Evolutionary conservation across 1,284 basidiomycete genomes (phyloP).

Genomic region (Mycena citricolor): DNA sequence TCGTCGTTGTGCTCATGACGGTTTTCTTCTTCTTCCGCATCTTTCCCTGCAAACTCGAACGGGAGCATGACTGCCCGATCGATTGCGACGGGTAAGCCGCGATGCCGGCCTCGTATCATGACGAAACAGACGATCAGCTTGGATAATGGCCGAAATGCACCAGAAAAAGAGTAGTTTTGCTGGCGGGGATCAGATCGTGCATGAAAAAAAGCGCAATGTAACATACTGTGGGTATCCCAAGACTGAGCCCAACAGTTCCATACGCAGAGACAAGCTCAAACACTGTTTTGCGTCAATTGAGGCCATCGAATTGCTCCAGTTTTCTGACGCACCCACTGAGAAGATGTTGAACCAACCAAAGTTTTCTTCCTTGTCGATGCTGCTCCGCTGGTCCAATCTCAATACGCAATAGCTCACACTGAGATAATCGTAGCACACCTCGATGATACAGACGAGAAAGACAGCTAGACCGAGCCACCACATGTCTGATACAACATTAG

Average conservation of each 20-base stretch:
- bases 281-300: slow-evolving; percentile 41
- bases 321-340: slow-evolving; percentile 54
- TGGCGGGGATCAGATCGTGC: slow-evolving; percentile 27
- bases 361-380: slow-evolving; percentile 52
- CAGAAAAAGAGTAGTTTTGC: slow-evolving; percentile 80
- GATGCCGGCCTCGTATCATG: slow-evolving; percentile 92
- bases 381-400: slow-evolving; percentile 55
- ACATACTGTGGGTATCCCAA: slow-evolving; percentile 65
- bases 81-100: slow-evolving; percentile 86
- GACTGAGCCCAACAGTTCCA: slow-evolving; percentile 85
- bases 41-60: slow-evolving; percentile 41
- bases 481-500: slow-evolving; percentile 58
- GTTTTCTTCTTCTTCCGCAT: background rate
- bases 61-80: slow-evolving; percentile 85
- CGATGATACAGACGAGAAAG: slow-evolving; percentile 85
- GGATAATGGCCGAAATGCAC: slow-evolving; percentile 76
- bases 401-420: too few species aligned
- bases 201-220: background rate
- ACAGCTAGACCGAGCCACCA: slow-evolving; percentile 85
- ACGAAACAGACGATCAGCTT: slow-evolving; percentile 86
- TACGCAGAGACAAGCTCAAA: slow-evolving; percentile 92
- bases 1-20: background rate
- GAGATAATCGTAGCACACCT: slow-evolving; percentile 62
- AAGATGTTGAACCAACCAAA: slow-evolving; percentile 80
- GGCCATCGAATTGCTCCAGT: background rate